These are phyloP conservation scores for Cryphonectria naterciae DNA, from an alignment of 2,329 filamentous ascomycete species.

Conservation along the genomic window DNA sequence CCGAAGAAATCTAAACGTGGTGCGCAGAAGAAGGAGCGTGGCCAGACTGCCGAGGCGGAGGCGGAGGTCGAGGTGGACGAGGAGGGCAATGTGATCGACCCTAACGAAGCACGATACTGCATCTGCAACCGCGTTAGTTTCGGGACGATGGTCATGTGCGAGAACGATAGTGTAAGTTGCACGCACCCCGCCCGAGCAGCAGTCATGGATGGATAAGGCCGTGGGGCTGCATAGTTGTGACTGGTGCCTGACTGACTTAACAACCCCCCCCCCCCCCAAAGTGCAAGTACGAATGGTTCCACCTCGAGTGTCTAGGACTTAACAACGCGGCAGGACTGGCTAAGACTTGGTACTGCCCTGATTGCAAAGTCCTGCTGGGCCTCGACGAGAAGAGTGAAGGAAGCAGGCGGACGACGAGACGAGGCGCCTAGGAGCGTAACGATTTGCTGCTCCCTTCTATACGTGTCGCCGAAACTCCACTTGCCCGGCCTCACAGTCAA, in stretches of 20 bases:
- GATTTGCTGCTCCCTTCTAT: constrained; percentile 1
- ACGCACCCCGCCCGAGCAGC: constrained; percentile 27
- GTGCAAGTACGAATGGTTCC: constrained; percentile 85
- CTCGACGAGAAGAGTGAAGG: constrained; percentile 68
- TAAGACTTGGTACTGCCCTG: constrained; percentile 84
- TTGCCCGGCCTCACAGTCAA: not conserved
- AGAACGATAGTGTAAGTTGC: constrained; percentile 71
- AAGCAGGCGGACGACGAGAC: constrained; percentile 52
- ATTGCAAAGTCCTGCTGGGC: constrained; percentile 67
- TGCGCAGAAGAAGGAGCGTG: constrained; percentile 45
- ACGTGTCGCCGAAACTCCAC: not conserved
- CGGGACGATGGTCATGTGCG: constrained; percentile 82
- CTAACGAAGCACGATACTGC: constrained; percentile 77
- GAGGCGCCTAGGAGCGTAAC: constrained; percentile 43
- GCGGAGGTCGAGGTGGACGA: constrained; percentile 67
- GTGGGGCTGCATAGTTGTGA: not conserved
- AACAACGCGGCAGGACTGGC: constrained; percentile 70
- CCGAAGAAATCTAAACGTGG: constrained; percentile 64
- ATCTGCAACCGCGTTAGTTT: constrained; percentile 79
- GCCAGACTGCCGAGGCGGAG: constrained; percentile 45
- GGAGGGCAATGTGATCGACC: constrained; percentile 72
- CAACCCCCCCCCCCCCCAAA: constrained; percentile 36
- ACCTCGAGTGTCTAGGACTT: constrained; percentile 76
- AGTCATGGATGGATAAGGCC: not conserved
- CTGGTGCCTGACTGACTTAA: constrained; percentile 29